Conservation (phyloP, 1,284 basidiomycete species). For the Ustilago xerochloae region DNA sequence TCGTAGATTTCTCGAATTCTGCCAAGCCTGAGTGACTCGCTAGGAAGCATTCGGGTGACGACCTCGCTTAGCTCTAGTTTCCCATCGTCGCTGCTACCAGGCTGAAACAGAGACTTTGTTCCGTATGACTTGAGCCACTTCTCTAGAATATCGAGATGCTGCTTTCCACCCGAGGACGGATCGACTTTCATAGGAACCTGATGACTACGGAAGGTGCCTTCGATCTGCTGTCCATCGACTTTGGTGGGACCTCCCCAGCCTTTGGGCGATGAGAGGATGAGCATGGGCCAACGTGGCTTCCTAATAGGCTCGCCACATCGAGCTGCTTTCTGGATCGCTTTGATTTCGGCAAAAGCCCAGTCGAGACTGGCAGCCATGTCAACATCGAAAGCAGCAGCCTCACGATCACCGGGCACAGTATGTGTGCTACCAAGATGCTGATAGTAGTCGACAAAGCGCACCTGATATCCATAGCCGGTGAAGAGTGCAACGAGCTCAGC, state of each 20-base stretch:
- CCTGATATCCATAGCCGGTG: slow-evolving; percentile 71
- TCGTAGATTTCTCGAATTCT: slow-evolving; percentile 70
- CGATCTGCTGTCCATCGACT: slow-evolving; percentile 77
- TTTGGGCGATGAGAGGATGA: slow-evolving; percentile 85
- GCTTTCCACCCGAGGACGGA: slow-evolving; percentile 70
- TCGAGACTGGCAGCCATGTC: slow-evolving; percentile 81
- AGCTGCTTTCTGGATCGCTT: slow-evolving; percentile 80
- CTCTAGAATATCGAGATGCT: slow-evolving; percentile 76
- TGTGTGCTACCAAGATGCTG: slow-evolving; percentile 74
- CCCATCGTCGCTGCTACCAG: slow-evolving; percentile 62
- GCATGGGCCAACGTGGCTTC: slow-evolving; percentile 86
- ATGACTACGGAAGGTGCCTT: slow-evolving; percentile 78
- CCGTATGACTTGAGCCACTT: slow-evolving; percentile 74
- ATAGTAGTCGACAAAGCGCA: slow-evolving; percentile 80
- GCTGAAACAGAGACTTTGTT: slow-evolving; percentile 63
- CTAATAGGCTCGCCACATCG: slow-evolving; percentile 78
- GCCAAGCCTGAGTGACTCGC: slow-evolving; percentile 74
- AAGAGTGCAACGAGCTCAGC: slow-evolving; percentile 80
- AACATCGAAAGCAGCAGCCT: slow-evolving; percentile 69
- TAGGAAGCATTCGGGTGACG: slow-evolving; percentile 75
- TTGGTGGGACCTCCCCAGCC: slow-evolving; percentile 75
- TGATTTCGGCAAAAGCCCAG: slow-evolving; percentile 72
- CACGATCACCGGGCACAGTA: slow-evolving; percentile 70
- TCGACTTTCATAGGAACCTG: slow-evolving; percentile 85
- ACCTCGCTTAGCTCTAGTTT: slow-evolving; percentile 59